phyloP scores from a whole-genome alignment of 73 alveolate genomes.

The Paramecium caudatum region DNA sequence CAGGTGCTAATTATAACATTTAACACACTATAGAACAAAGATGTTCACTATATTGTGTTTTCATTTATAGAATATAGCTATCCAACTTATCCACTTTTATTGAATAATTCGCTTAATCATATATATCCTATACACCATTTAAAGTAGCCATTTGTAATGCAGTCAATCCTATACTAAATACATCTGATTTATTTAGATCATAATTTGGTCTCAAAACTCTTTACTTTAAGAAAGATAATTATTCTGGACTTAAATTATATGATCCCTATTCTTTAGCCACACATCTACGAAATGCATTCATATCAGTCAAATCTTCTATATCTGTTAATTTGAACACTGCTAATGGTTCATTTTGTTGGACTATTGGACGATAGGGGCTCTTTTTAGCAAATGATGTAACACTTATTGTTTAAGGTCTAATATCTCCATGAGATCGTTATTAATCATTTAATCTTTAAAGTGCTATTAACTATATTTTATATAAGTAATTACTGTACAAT shows the following conservation, averaged over 20 bases:
- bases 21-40: conserved; percentile 43
- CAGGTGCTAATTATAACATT: conserved; percentile 31
- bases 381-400: background rate
- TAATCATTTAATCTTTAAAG: background rate
- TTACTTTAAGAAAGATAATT: background rate
- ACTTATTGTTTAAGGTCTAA: conserved; percentile 48
- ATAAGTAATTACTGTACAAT: background rate
- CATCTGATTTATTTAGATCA: conserved; percentile 50
- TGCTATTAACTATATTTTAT: background rate
- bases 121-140: background rate
- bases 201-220: conserved; percentile 9
- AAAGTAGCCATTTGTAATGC: conserved; percentile 56
- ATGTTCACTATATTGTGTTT: conserved; percentile 7
- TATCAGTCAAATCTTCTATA: background rate
- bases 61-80: conserved; percentile 1
- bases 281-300: conserved; percentile 55
- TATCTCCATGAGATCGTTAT: conserved; percentile 28
- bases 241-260: conserved; percentile 51
- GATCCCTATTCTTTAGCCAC: conserved; percentile 20
- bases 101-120: background rate
- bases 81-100: background rate
- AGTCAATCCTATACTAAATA: conserved; percentile 51
- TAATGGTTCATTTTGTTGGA: conserved; percentile 20
- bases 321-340: conserved; percentile 32
- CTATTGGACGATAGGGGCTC: conserved; percentile 23